phyloP scores from a whole-genome alignment of 1,284 basidiomycete genomes.

The Cryptococcus amylolentus region DNA sequence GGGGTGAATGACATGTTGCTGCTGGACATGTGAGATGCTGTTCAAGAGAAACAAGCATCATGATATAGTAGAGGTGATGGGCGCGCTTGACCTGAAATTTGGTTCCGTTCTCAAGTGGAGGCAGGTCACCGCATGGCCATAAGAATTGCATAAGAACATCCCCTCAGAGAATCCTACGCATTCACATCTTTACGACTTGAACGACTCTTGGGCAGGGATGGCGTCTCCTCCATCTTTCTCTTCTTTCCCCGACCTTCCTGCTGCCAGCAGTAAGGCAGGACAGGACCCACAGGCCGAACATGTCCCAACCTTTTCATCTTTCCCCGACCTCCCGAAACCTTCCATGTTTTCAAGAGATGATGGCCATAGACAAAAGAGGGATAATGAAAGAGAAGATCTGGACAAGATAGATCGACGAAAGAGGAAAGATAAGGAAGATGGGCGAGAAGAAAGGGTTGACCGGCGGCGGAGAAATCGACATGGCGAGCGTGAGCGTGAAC shows the following conservation, averaged over 20 bases:
- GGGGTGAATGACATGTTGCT: slow-evolving; percentile 1
- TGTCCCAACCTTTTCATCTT: slow-evolving; percentile 17
- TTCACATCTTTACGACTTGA: not conserved
- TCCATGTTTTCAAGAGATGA: not conserved
- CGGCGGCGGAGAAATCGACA: not conserved
- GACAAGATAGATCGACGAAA: not conserved
- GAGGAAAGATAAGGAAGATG: slow-evolving; percentile 1
- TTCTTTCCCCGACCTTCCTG: slow-evolving; percentile 7
- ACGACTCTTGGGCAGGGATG: not conserved
- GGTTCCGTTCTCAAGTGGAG: slow-evolving; percentile 1
- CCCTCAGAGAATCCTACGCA: not conserved
- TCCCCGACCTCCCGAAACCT: not conserved
- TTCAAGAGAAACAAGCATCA: not conserved
- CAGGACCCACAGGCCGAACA: not conserved
- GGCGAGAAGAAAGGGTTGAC: not conserved
- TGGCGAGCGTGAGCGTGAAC: not conserved
- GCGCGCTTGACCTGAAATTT: not conserved
- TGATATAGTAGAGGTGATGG: not conserved
- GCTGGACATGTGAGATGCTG: not conserved
- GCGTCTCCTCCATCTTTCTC: slow-evolving; percentile 5
- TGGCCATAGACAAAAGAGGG: not conserved
- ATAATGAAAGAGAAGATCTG: not conserved
- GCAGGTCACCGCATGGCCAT: not conserved
- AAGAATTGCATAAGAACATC: not conserved
- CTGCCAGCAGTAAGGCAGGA: not conserved